A percentile compares a stretch with the other conserved stretches of the same genome.
phyloP scores from a whole-genome alignment of 495 filamentous ascomycete species.

The Penicillium bovifimosum region DNA sequence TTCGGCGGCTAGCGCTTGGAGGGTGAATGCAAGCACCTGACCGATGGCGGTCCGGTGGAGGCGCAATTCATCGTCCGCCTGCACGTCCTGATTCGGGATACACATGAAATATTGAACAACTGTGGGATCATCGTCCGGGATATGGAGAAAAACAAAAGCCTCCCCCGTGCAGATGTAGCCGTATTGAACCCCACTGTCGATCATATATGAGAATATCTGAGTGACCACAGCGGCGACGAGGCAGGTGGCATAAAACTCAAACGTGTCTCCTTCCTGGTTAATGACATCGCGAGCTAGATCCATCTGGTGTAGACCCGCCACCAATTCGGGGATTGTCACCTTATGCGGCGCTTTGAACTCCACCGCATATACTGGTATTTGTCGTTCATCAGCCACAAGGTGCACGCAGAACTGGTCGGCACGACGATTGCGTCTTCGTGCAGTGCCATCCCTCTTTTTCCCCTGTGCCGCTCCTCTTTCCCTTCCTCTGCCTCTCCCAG shows the following conservation, averaged over 20 bases:
- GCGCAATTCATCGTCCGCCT: slow-evolving; percentile 19
- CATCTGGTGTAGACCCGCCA: too few species aligned
- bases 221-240: slow-evolving; percentile 38
- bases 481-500: too few species aligned
- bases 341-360: too few species aligned
- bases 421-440: too few species aligned
- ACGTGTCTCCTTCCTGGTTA: slow-evolving; percentile 24
- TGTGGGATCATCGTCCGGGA: slow-evolving; percentile 32
- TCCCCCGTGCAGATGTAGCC: slow-evolving; percentile 44
- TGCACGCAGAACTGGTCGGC: slow-evolving; percentile 22
- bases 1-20: slow-evolving; percentile 35
- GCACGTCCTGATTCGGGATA: slow-evolving; percentile 29
- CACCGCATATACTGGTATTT: too few species aligned
- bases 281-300: slow-evolving; percentile 27
- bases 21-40: slow-evolving; percentile 43
- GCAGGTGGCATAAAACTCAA: slow-evolving; percentile 30
- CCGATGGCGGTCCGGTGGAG: slow-evolving; percentile 40
- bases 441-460: slow-evolving; percentile 18
- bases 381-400: too few species aligned
- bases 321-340: too few species aligned
- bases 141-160: slow-evolving; percentile 43
- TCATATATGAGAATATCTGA: slow-evolving; percentile 47
- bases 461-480: too few species aligned
- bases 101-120: slow-evolving; percentile 25
- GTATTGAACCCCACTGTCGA: slow-evolving; percentile 35